These are phyloP conservation scores for Aspergillus versicolor DNA, from an alignment of 2,329 filamentous ascomycete genomes.

Conservation along the genomic window DNA sequence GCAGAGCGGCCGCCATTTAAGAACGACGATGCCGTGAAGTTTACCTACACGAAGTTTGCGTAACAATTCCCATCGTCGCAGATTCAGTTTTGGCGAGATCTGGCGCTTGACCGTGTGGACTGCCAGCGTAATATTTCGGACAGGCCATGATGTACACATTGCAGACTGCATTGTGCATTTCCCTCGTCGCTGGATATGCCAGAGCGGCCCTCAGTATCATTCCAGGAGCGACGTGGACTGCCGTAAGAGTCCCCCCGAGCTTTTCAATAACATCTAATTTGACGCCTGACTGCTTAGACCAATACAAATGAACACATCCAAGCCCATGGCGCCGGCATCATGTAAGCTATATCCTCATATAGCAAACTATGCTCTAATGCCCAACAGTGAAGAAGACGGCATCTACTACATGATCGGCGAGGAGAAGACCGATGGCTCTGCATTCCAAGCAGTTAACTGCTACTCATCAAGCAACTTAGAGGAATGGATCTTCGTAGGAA, in stretches of 20 bases:
- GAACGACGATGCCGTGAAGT: too few species aligned
- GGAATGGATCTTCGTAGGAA: constrained; percentile 62
- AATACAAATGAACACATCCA: constrained; percentile 58
- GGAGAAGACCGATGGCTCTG: constrained; percentile 63
- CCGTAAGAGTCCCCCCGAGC: constrained; percentile 9
- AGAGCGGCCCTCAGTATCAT: constrained; percentile 13
- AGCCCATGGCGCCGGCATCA: constrained; percentile 61
- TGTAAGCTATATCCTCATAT: neutral
- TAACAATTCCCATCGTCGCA: too few species aligned
- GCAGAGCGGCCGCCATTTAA: too few species aligned
- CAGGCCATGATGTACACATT: neutral
- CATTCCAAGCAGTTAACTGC: constrained; percentile 66
- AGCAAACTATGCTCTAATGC: neutral
- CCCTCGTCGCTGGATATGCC: neutral
- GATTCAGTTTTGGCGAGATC: too few species aligned
- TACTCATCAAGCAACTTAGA: constrained; percentile 59
- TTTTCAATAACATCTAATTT: neutral
- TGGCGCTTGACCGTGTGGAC: too few species aligned
- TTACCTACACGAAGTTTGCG: too few species aligned
- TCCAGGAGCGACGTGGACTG: constrained; percentile 50
- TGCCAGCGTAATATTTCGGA: too few species aligned
- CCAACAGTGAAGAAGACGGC: constrained; percentile 52
- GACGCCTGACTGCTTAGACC: neutral
- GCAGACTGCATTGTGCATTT: neutral
- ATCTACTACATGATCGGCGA: constrained; percentile 70